These are phyloP conservation scores for Fragaria iinumae DNA, from an alignment of 306 rosid genomes.

Conservation along the genomic window DNA sequence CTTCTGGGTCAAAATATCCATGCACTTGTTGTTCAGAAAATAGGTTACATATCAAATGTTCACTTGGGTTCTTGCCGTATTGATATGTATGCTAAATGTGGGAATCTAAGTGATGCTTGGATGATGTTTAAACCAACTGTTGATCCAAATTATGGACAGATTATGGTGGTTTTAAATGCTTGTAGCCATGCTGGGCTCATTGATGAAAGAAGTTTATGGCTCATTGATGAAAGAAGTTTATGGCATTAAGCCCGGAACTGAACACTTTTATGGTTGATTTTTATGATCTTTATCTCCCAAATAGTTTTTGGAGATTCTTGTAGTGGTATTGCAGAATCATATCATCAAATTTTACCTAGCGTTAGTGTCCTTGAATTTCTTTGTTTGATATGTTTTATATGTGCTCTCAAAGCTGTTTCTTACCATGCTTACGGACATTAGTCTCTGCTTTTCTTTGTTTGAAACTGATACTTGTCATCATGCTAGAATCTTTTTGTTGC, in stretches of 20 bases:
- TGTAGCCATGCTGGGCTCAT: constrained; percentile 81
- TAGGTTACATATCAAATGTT: constrained; percentile 53
- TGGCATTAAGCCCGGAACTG: constrained; percentile 55
- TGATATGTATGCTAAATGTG: constrained; percentile 85
- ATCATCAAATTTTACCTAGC: neutral
- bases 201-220: constrained; percentile 65
- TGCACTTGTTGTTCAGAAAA: constrained; percentile 59
- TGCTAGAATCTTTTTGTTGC: neutral
- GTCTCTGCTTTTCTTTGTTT: neutral
- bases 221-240: constrained; percentile 72
- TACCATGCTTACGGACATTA: neutral
- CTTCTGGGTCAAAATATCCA: constrained; percentile 67
- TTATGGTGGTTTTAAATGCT: constrained; percentile 54
- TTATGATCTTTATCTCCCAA: constrained; percentile 66
- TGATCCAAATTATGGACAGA: constrained; percentile 22
- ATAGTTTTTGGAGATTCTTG: constrained; percentile 14
- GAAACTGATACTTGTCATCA: neutral
- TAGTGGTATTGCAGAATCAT: neutral
- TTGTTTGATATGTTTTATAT: neutral
- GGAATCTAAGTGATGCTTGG: constrained; percentile 59
- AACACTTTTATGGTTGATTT: constrained; percentile 89
- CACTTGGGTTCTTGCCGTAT: constrained; percentile 64
- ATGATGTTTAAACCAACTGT: constrained; percentile 43
- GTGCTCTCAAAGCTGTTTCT: neutral
- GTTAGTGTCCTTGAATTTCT: neutral